Base-by-base conservation (phyloP, 2,329 filamentous ascomycete genomes). In the Akanthomyces uredinophilus region DNA sequence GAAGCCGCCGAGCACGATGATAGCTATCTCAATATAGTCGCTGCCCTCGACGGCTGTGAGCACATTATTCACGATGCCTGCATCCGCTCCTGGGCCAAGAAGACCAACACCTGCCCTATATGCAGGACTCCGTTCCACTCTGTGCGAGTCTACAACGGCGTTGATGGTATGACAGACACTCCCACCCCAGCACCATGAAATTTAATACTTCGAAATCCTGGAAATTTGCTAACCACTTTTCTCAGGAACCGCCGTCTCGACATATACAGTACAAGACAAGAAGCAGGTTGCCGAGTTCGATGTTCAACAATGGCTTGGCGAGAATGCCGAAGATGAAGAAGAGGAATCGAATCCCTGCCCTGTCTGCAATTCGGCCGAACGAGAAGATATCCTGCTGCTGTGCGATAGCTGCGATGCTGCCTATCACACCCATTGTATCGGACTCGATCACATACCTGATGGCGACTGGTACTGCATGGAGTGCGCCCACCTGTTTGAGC, bases 41-140 rank as follows among this genome's bases (percentile, higher is more conserved):
- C 86, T 46, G 76, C 83, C 61, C 83, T 88, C 55, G 80, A 87
- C 64, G 88, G 92, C 52, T 99, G 95, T 76, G 90, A 91, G 63
- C 96, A 99, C 80, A 85, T 93, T 68, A 82, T 99, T 68, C 95
- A 99, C 78, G 89, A 99, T 78, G 87, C 89, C 58, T 99, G 95
- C 75, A 83, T 99, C 68, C 89, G 90, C 69, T 91, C 92, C 68
- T 99, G 95, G 95, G 92, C 94, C 51, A 91, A 96, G 77, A 90
- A 96, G 74, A 94, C 95, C 66, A 99, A 98, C 77, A 97, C 93
- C 73, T 99, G 95, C 75, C 95, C 95, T 51, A 96, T 99, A 75
- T 99, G 95, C 77, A 90, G 95, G 68, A 90, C 91, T 70, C 87
- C 84, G 66, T 98, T 99, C 79, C 94, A 98, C 76, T 79, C 89